phyloP scores from a whole-genome alignment of 495 filamentous ascomycete species.

The Rusavskia elegans region DNA sequence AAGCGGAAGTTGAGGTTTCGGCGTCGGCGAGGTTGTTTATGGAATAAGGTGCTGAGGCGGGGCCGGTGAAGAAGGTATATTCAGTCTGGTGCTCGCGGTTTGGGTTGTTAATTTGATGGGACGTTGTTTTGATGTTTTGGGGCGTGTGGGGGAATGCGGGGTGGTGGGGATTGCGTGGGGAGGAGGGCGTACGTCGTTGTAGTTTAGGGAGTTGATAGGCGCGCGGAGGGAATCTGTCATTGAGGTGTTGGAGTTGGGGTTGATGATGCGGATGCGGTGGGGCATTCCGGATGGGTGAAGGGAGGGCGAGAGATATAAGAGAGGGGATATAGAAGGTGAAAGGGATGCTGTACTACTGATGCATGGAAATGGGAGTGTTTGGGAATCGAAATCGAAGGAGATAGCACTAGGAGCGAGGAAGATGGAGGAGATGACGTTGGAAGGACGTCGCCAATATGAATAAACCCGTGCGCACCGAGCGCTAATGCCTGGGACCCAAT shows the following conservation, averaged over 20 bases:
- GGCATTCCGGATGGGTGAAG: not conserved
- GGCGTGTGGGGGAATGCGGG: not conserved
- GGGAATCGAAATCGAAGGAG: constrained; percentile 7
- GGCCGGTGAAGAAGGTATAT: constrained; percentile 42
- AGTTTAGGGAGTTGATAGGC: constrained; percentile 37
- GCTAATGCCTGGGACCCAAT: constrained; percentile 55
- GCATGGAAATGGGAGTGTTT: constrained; percentile 11
- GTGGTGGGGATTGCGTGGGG: not conserved
- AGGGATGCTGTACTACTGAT: constrained; percentile 3
- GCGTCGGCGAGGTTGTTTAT: constrained; percentile 35
- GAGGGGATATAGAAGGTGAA: constrained; percentile 1
- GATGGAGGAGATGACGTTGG: too few relatives aligned
- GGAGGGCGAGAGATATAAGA: not conserved
- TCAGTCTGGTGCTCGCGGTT: constrained; percentile 19
- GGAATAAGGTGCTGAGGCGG: constrained; percentile 23
- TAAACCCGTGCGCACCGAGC: not conserved
- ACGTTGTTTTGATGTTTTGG: not conserved
- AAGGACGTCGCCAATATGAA: not conserved
- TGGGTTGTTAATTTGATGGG: too few relatives aligned
- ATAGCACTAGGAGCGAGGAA: not conserved
- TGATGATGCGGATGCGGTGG: constrained; percentile 57
- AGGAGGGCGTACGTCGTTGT: constrained; percentile 23
- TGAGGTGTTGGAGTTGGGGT: constrained; percentile 69
- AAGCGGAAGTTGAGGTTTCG: constrained; percentile 22
- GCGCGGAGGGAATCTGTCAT: constrained; percentile 69